Percentiles rank a stretch among this genome's conserved stretches.
Evolutionary conservation across 2,329 filamentous ascomycete genomes (phyloP).

Genomic region (Cladosporium phlei): DNA sequence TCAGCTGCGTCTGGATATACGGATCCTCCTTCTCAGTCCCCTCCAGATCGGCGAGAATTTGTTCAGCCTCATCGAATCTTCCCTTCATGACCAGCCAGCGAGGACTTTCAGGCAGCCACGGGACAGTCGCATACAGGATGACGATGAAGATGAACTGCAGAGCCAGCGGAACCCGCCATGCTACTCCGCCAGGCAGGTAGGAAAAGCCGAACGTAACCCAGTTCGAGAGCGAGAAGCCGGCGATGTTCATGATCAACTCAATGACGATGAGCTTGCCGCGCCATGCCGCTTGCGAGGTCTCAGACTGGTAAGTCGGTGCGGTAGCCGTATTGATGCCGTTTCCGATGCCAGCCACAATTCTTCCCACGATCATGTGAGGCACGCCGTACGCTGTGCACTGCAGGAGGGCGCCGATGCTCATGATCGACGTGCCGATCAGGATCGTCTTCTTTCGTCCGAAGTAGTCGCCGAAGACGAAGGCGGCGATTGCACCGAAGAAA

Average conservation of each 20-base stretch:
- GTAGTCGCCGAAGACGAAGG: constrained; percentile 46
- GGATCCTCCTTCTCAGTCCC: constrained; percentile 41
- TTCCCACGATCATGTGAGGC: constrained; percentile 46
- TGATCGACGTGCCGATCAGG: constrained; percentile 45
- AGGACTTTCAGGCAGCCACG: constrained; percentile 46
- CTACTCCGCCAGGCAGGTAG: constrained; percentile 39
- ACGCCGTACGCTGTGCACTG: constrained; percentile 44
- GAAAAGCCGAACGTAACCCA: constrained; percentile 52
- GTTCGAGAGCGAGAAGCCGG: constrained; percentile 46
- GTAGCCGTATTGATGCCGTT: constrained; percentile 56
- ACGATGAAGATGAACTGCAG: constrained; percentile 49
- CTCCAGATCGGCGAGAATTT: constrained; percentile 49
- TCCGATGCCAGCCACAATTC: constrained; percentile 45
- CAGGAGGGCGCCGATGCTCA: constrained; percentile 46
- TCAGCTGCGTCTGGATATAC: constrained; percentile 40
- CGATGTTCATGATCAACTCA: constrained; percentile 43
- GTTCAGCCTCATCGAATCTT: constrained; percentile 42
- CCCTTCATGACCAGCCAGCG: constrained; percentile 46
- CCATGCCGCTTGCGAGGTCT: constrained; percentile 52
- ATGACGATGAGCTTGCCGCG: constrained; percentile 56
- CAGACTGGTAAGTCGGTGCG: constrained; percentile 47
- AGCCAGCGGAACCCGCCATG: constrained; percentile 45
- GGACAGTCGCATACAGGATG: constrained; percentile 42
- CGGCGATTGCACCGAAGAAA: constrained; percentile 52
- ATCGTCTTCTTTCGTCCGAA: constrained; percentile 47